phyloP scores from a whole-genome alignment of 805 yeast genomes.

The Wickerhamomyces xylosicus region DNA sequence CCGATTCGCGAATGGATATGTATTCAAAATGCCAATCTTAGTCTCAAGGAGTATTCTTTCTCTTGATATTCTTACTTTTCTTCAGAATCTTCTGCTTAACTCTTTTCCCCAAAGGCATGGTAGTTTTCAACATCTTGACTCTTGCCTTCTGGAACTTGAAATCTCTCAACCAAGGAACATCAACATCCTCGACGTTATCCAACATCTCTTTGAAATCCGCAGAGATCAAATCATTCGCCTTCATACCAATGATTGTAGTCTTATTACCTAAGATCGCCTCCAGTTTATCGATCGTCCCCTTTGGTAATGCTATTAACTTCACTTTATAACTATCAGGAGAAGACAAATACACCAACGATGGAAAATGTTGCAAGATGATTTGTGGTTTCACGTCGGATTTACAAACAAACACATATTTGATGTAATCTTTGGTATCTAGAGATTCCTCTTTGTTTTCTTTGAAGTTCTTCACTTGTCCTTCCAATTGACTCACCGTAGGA shows the following conservation, averaged over 20 bases:
- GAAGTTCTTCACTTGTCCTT: constrained; percentile 26
- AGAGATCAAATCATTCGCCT: constrained; percentile 10
- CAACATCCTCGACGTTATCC: constrained; percentile 24
- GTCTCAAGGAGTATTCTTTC: background rate
- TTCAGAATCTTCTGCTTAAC: constrained; percentile 17
- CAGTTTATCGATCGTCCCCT: constrained; percentile 21
- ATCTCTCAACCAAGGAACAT: constrained; percentile 35
- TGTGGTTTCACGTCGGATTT: constrained; percentile 42
- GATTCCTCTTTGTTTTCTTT: constrained; percentile 1
- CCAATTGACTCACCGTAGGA: constrained; percentile 37
- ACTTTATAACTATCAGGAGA: constrained; percentile 22
- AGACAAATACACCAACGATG: constrained; percentile 41
- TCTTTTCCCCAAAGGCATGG: constrained; percentile 29
- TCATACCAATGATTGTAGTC: constrained; percentile 24
- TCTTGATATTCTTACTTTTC: constrained; percentile 13
- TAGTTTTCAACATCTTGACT: constrained; percentile 33
- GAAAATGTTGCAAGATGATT: constrained; percentile 46
- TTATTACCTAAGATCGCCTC: constrained; percentile 22
- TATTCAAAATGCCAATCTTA: background rate
- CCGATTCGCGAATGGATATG: too few relatives aligned
- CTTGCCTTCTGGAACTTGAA: constrained; percentile 26
- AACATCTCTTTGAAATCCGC: constrained; percentile 19
- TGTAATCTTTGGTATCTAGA: background rate
- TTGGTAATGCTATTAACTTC: constrained; percentile 53
- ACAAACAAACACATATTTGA: constrained; percentile 42